phyloP scores from a whole-genome alignment of 805 yeast genomes.

The Starmerella scarabaei region DNA sequence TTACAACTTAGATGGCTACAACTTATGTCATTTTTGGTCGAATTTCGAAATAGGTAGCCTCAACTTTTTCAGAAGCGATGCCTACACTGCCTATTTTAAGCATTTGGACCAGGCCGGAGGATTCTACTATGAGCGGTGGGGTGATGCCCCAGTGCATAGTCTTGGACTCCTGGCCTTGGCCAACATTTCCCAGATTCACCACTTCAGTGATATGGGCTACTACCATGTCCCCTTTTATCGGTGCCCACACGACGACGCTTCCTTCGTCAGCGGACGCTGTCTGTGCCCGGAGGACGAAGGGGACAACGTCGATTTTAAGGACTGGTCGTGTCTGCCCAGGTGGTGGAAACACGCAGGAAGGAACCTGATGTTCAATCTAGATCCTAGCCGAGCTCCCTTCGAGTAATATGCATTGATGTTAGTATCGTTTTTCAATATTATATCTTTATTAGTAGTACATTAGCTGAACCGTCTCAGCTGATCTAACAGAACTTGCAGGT shows the following conservation, averaged over 20 bases:
- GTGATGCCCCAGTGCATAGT: constrained; percentile 86
- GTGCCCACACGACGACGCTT: constrained; percentile 29
- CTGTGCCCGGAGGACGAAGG: constrained; percentile 25
- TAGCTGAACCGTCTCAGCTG: constrained; percentile 45
- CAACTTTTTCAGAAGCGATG: constrained; percentile 58
- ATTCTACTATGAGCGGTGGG: constrained; percentile 88
- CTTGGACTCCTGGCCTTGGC: constrained; percentile 51
- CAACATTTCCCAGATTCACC: constrained; percentile 49
- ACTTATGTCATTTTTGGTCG: constrained; percentile 80
- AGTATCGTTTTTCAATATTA: background rate
- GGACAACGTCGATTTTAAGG: constrained; percentile 27
- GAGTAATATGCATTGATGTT: background rate
- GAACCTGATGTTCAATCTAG: constrained; percentile 22
- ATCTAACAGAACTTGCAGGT: constrained; percentile 72
- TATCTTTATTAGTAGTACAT: background rate
- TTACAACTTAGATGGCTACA: constrained; percentile 42
- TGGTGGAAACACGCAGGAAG: constrained; percentile 30
- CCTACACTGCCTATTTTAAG: constrained; percentile 54
- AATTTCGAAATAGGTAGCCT: constrained; percentile 71
- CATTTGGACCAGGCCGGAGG: constrained; percentile 62
- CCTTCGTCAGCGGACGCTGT: constrained; percentile 27
- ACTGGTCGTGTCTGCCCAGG: constrained; percentile 27
- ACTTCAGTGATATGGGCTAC: constrained; percentile 75
- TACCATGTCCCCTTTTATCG: constrained; percentile 52
- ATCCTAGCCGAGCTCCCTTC: constrained; percentile 4